Base-by-base conservation (phyloP, 768 basidiomycete genomes). In the Kwoniella bestiolae region DNA sequence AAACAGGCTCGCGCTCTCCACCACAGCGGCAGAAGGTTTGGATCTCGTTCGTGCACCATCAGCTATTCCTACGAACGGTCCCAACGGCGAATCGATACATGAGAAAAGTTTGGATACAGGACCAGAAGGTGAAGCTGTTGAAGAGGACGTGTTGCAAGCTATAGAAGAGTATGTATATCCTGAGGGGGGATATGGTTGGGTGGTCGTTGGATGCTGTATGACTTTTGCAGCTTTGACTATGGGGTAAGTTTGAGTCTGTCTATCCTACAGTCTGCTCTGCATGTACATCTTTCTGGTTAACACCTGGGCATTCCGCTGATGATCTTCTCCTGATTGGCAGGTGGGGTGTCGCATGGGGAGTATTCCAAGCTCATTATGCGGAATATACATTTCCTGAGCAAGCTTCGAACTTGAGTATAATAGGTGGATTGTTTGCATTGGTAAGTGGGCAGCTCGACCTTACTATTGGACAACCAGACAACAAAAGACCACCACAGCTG, bases 101-200 rank as follows among this genome's bases (percentile, higher is more conserved):
- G 38, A 41, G 38, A 41, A 41, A 18, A 41, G 38, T 18, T 18
- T 41, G 1, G 38, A 41, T 14, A 41, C 3, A 18, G 38, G 38
- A 41, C 12, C 18, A 16, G 38, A 41, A 41, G 38, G 38, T 41
- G 38, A 41, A 14, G 12, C 12, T 41, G 12, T 41, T 14, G 38
- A 41, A 41, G 38, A 41, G 38, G 38, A 41, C 5, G 38, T 41
- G 12, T 11, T 18, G 12, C 25, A 51, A 28, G 26, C 26, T 5
- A 18, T 53, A n/a, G 34, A 47, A 23, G 60, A 63, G 21, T 51
- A 63, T 38, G 61, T 51, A n/a, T 73, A 73, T 62, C 69, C 72
- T 3, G 72, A 73, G 23, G 72, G 72, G 51, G 72, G 72, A 14
- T 70, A 73, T 47, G 72, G 72, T 16, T 73, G 72, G 72, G 69